Conservation (phyloP, 225 moss, liverwort and hornwort genomes). For the Physcomitrium patens region DNA sequence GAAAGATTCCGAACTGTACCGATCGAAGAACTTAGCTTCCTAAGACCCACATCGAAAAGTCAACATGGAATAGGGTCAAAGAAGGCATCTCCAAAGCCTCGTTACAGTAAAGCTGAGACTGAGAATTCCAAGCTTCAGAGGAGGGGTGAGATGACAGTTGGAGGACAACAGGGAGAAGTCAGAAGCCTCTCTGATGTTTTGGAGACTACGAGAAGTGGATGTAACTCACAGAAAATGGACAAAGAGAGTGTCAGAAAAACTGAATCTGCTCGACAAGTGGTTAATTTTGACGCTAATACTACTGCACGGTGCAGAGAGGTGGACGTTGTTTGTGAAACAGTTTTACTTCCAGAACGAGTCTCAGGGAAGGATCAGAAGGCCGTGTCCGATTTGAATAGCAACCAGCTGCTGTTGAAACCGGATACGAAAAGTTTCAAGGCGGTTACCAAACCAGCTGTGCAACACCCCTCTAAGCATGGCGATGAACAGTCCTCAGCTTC, state of each 20-base stretch:
- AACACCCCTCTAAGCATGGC: slow-evolving; percentile 26
- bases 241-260: slow-evolving; percentile 11
- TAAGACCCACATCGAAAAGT: slow-evolving; percentile 26
- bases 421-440: slow-evolving; percentile 43
- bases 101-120: slow-evolving; percentile 30
- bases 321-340: slow-evolving; percentile 25
- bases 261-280: slow-evolving; percentile 26
- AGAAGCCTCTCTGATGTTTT: slow-evolving; percentile 42
- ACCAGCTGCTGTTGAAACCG: slow-evolving; percentile 25
- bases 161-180: slow-evolving; percentile 34
- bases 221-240: slow-evolving; percentile 10
- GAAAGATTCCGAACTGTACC: slow-evolving; percentile 39
- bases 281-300: slow-evolving; percentile 29
- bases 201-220: slow-evolving; percentile 33
- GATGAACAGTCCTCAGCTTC: slow-evolving; percentile 27
- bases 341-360: slow-evolving; percentile 21
- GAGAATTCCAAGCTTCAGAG: slow-evolving; percentile 36
- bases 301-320: slow-evolving; percentile 32
- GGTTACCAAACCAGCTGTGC: slow-evolving; percentile 32
- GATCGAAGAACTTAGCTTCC: slow-evolving; percentile 26
- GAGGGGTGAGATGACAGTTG: slow-evolving; percentile 1
- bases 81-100: slow-evolving; percentile 26
- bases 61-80: slow-evolving; percentile 27
- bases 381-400: slow-evolving; percentile 23
- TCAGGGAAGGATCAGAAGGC: slow-evolving; percentile 22